These are phyloP conservation scores for Hansenula anomala DNA, from an alignment of 1,139 yeast species.

Conservation along the genomic window DNA sequence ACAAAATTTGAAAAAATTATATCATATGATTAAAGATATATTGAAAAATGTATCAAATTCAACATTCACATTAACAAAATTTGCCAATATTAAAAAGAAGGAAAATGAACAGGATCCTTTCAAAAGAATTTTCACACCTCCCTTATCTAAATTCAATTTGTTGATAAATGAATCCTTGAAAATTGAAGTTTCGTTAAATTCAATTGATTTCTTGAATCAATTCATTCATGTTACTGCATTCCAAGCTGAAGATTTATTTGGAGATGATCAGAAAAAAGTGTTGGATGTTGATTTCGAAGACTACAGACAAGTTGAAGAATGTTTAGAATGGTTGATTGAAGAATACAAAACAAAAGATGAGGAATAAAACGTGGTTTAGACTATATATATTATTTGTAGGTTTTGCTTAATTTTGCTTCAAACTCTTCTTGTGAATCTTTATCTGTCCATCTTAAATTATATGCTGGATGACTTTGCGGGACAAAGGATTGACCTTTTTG, in stretches of 20 bases:
- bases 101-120: constrained; percentile 18
- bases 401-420: constrained; percentile 2
- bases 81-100: constrained; percentile 10
- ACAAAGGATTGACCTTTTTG: constrained; percentile 7
- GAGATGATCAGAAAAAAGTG: constrained; percentile 23
- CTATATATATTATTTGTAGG: no score
- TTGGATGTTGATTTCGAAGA: constrained; percentile 51
- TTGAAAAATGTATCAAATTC: constrained; percentile 18
- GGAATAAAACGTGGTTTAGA: no score
- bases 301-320: constrained; percentile 56
- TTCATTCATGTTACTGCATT: constrained; percentile 10
- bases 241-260: constrained; percentile 3
- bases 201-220: constrained; percentile 24
- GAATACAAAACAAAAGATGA: constrained; percentile 9
- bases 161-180: constrained; percentile 4
- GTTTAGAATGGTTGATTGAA: constrained; percentile 57
- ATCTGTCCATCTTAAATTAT: constrained; percentile 9
- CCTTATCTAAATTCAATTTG: constrained; percentile 12
- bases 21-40: constrained; percentile 34
- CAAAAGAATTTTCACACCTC: constrained; percentile 13
- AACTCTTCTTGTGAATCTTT: constrained; percentile 10
- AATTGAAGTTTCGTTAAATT: constrained; percentile 17
- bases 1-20: constrained; percentile 37
- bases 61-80: constrained; percentile 12
- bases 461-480: constrained; percentile 12